Evolutionary conservation across 176 grass and related monocot species (phyloP).

Genomic region (Carex parvula): DNA sequence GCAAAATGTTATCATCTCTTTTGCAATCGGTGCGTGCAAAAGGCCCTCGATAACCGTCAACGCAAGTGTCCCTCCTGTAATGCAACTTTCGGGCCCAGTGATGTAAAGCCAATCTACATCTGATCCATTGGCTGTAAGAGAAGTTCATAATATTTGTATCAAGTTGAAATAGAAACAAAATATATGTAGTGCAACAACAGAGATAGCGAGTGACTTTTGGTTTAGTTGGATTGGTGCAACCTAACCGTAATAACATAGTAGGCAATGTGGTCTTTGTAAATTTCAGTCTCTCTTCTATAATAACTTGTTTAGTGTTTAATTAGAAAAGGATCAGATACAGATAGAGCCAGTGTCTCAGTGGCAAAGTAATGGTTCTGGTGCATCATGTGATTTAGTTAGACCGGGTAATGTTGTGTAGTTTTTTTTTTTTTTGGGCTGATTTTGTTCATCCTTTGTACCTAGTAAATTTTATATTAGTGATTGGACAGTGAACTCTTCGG

Average conservation of each 20-base stretch:
- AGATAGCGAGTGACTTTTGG: conserved; percentile 11
- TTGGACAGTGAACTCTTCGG: not conserved
- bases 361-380: not conserved
- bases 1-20: conserved; percentile 95
- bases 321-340: not conserved
- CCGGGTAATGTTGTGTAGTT: conserved; percentile 5
- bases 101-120: conserved; percentile 95
- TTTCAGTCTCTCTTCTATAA: conserved; percentile 6
- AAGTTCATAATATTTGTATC: conserved; percentile 10
- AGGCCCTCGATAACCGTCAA: conserved; percentile 55
- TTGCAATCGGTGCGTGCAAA: conserved; percentile 70
- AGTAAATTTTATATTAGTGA: conserved; percentile 17
- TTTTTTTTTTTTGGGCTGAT: not conserved
- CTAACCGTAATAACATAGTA: conserved; percentile 23
- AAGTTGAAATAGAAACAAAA: conserved; percentile 13
- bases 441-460: conserved; percentile 16
- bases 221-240: conserved; percentile 10
- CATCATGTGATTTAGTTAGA: conserved; percentile 10
- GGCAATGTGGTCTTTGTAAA: conserved; percentile 20
- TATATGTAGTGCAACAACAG: conserved; percentile 20
- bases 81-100: conserved; percentile 61
- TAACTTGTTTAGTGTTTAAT: not conserved
- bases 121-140: conserved; percentile 31
- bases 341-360: not conserved
- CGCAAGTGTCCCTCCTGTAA: conserved; percentile 65